Evolutionary conservation across 1,284 basidiomycete genomes (phyloP), one percentile per base, ranked within the genome.

Genomic region (Fomitopsis pinicola): DNA sequence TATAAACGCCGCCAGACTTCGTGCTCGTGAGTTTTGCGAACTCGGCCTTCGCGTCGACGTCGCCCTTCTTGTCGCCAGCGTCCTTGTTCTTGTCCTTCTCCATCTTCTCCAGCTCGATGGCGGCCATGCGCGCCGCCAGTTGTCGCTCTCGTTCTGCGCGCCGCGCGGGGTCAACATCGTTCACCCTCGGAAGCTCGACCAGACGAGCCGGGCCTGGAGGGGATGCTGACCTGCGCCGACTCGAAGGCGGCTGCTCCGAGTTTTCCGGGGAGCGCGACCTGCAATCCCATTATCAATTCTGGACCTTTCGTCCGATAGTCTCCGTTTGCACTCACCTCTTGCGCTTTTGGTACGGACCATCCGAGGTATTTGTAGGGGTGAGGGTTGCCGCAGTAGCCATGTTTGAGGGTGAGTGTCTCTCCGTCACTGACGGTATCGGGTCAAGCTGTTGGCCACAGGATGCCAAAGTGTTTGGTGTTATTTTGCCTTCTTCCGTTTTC

Each of bases 1-100:
- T 90, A 73, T 99, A 99, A 10, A 97, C 94, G 36, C 97, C 97
- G 8, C 97, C 97, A 6, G 92, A 94, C 35, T 92, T 87, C 65
- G 88, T 86, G 65, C 83, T 83, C 0, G 89, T 71, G 59, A 95
- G 80, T 75, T 94, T 94, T 3, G 89, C 85, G 70, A 95, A 94
- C 75, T 94, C 92, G 30, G 87, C 86, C 71, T 87, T 78, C 58
- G 89, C 85, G 69, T 91, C 89, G 59, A 83, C 84, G 60, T 72
- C 76, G 66, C 71, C 68, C 45, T 72, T 69, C 66, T 82, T 78
- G 66, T 80, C 78, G 42, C 79, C 76, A 66, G 79, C 83, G 17
- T 73, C 72, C 48, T 75, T 72, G 46, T 72, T 75, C 58, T 80
- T 81, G 46, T 75, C 77, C 61, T 83, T 82, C 59, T 82, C 77